Evolutionary conservation across 805 yeast genomes (phyloP).

Genomic region (Kluyveromyces wickerhamii): DNA sequence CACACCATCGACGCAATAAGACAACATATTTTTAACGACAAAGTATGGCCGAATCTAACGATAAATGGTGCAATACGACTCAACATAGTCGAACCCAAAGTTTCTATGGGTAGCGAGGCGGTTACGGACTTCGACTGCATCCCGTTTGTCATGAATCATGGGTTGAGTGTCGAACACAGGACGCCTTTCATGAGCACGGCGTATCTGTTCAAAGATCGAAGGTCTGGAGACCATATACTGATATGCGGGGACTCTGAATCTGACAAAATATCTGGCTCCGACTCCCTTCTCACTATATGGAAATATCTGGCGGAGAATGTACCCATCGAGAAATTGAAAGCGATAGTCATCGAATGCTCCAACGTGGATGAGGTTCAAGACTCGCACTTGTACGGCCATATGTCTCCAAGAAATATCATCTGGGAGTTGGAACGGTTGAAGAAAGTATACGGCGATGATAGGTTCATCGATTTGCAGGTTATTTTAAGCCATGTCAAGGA

Average conservation of each 20-base stretch:
- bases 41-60: slow-evolving; percentile 67
- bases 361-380: slow-evolving; percentile 37
- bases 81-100: neutral
- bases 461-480: slow-evolving; percentile 28
- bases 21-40: slow-evolving; percentile 59
- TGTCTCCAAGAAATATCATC: slow-evolving; percentile 59
- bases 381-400: slow-evolving; percentile 65
- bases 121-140: slow-evolving; percentile 25
- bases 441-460: slow-evolving; percentile 36
- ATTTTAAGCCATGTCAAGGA: slow-evolving; percentile 51
- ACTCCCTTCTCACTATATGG: slow-evolving; percentile 45
- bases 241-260: slow-evolving; percentile 83
- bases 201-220: slow-evolving; percentile 41
- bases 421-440: slow-evolving; percentile 40
- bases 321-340: slow-evolving; percentile 34
- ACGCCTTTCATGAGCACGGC: slow-evolving; percentile 41
- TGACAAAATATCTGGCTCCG: slow-evolving; percentile 40
- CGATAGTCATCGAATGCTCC: slow-evolving; percentile 75
- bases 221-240: slow-evolving; percentile 35
- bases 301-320: slow-evolving; percentile 40
- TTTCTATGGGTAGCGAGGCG: slow-evolving; percentile 9
- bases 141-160: slow-evolving; percentile 36
- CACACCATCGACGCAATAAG: slow-evolving; percentile 46
- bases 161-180: slow-evolving; percentile 28
- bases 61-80: slow-evolving; percentile 19